Percentiles rank a stretch among this genome's conserved stretches.
These are phyloP conservation scores for Pelomyxa schiedti DNA, from an alignment of 78 protist species.

Conservation along the genomic window DNA sequence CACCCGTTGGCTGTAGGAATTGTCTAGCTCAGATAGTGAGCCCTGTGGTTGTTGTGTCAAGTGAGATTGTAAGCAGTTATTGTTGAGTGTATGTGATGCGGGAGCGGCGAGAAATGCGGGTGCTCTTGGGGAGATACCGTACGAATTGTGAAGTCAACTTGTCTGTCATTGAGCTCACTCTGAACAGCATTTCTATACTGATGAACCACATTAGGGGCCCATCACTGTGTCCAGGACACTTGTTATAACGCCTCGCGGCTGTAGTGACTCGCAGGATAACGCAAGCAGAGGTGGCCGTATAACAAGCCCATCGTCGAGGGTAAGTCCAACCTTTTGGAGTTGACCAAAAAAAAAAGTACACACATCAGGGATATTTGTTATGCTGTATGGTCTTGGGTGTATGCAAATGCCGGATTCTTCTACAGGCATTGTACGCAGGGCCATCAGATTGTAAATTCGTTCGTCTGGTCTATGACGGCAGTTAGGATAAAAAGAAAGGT, in stretches of 20 bases:
- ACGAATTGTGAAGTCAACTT: too few relatives aligned
- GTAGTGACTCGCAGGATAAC: background rate
- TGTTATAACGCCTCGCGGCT: background rate
- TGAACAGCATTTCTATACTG: background rate
- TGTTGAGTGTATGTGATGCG: background rate
- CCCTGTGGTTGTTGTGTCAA: background rate
- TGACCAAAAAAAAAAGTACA: too few relatives aligned
- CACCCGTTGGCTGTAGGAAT: background rate
- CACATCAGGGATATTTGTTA: background rate
- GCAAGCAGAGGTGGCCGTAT: background rate
- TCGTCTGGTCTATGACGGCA: too few relatives aligned
- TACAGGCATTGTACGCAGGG: background rate
- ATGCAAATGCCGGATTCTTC: background rate
- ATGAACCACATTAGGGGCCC: background rate
- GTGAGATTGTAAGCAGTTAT: background rate
- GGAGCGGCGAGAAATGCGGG: background rate
- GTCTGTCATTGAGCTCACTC: too few relatives aligned
- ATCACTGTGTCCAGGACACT: background rate
- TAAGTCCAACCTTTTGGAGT: background rate
- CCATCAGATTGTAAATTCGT: background rate
- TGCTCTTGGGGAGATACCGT: too few relatives aligned
- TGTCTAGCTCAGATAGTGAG: background rate
- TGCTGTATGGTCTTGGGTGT: background rate
- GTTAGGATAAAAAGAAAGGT: too few relatives aligned
- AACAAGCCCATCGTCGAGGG: background rate